Evolutionary conservation across 305 asterid species (phyloP).

Genomic region (Fraxinus platypoda): DNA sequence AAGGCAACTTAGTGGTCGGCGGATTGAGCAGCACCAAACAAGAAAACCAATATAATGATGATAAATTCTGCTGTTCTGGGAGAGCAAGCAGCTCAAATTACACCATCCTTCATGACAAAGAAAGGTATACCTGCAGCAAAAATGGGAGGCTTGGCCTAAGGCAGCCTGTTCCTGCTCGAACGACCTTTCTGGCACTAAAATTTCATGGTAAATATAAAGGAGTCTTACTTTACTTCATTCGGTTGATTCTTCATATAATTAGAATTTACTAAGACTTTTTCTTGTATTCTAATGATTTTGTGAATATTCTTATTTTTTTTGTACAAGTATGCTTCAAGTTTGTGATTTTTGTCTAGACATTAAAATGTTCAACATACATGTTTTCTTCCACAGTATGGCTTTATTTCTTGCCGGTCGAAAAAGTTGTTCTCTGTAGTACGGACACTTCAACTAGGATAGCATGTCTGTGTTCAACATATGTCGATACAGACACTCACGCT

Average conservation of each 20-base stretch:
- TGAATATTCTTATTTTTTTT: neutral
- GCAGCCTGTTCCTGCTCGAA: neutral
- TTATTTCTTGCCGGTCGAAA: neutral
- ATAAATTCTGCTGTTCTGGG: conserved; percentile 54
- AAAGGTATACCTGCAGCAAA: conserved; percentile 43
- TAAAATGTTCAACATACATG: neutral
- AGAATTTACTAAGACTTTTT: neutral
- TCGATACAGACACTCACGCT: no score
- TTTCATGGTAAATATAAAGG: neutral
- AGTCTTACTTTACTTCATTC: neutral
- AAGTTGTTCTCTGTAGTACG: neutral
- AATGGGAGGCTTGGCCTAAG: conserved; percentile 9
- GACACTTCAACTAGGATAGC: no score
- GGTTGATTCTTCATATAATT: neutral
- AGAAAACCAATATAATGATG: conserved; percentile 32
- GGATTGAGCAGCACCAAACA: conserved; percentile 73
- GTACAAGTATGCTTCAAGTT: neutral
- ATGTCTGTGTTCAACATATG: no score
- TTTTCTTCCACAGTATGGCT: neutral
- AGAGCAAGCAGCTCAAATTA: conserved; percentile 68
- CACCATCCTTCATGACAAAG: conserved; percentile 55
- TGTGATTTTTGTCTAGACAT: neutral
- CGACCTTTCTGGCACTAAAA: conserved; percentile 12
- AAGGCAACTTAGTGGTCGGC: conserved; percentile 40
- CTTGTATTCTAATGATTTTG: neutral